Evolutionary conservation across 345 rosid genomes (phyloP).

Genomic region (Lumnitzera littorea): DNA sequence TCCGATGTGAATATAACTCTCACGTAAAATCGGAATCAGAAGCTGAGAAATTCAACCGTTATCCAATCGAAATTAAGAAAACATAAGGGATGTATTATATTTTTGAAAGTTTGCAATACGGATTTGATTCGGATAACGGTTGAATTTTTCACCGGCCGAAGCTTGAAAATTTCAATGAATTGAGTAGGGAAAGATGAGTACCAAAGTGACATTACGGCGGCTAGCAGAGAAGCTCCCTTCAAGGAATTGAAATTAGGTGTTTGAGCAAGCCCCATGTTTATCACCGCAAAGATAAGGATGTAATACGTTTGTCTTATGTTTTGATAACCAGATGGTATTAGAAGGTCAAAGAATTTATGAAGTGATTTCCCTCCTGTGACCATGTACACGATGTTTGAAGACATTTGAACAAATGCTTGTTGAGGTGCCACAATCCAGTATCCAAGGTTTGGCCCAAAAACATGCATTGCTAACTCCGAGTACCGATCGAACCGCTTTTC

Average conservation of each 20-base stretch:
- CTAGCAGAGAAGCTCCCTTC: constrained; percentile 55
- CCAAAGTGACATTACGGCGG: constrained; percentile 68
- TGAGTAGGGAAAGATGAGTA: constrained; percentile 1
- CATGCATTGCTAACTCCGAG: constrained; percentile 57
- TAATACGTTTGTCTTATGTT: constrained; percentile 37
- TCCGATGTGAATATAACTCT: too few relatives aligned
- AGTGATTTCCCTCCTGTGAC: constrained; percentile 62
- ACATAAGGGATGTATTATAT: neutral
- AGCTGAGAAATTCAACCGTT: too few relatives aligned
- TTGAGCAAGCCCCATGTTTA: constrained; percentile 57
- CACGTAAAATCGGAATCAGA: too few relatives aligned
- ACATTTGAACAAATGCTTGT: constrained; percentile 47
- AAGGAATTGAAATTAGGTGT: constrained; percentile 67
- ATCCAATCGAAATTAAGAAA: too few relatives aligned
- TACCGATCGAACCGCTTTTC: constrained; percentile 56
- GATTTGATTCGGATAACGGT: too few relatives aligned
- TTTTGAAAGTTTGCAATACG: too few relatives aligned
- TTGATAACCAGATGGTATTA: constrained; percentile 19
- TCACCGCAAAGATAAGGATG: constrained; percentile 58
- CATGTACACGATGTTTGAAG: constrained; percentile 59
- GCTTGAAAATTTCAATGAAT: too few relatives aligned
- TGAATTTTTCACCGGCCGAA: too few relatives aligned
- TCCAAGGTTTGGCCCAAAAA: constrained; percentile 62
- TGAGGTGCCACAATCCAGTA: constrained; percentile 63
- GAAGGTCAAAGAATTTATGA: constrained; percentile 35